phyloP scores from a whole-genome alignment of 2,329 filamentous ascomycete genomes.

The Colletotrichum sp. region DNA sequence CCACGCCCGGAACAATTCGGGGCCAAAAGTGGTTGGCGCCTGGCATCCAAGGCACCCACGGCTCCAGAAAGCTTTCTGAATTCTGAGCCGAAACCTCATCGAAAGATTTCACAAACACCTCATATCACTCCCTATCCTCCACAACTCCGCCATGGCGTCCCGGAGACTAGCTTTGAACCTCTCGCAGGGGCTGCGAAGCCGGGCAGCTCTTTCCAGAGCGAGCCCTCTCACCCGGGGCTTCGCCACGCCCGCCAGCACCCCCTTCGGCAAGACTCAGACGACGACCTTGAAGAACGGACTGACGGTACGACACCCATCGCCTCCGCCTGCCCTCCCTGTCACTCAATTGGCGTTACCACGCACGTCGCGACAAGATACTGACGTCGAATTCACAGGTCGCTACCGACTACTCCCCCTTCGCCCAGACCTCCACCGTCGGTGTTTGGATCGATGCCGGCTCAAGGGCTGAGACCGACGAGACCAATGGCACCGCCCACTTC shows the following conservation, averaged over 20 bases:
- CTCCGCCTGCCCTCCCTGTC: background rate
- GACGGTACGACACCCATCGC: slow-evolving; percentile 68
- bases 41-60: slow-evolving; percentile 45
- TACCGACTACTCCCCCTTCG: slow-evolving; percentile 97
- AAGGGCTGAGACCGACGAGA: slow-evolving; percentile 96
- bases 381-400: slow-evolving; percentile 71
- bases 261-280: slow-evolving; percentile 85
- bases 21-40: slow-evolving; percentile 38
- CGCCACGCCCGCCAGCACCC: slow-evolving; percentile 76
- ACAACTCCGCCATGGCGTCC: slow-evolving; percentile 82
- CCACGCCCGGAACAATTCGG: slow-evolving; percentile 42
- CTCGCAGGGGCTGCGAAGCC: slow-evolving; percentile 86
- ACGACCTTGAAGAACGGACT: slow-evolving; percentile 97
- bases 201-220: slow-evolving; percentile 81
- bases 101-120: slow-evolving; percentile 62
- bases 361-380: slow-evolving; percentile 27
- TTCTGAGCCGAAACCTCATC: slow-evolving; percentile 40
- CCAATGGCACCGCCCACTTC: slow-evolving; percentile 99
- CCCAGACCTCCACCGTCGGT: slow-evolving; percentile 96
- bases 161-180: slow-evolving; percentile 96
- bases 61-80: slow-evolving; percentile 49
- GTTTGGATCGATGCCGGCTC: slow-evolving; percentile 99
- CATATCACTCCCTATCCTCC: slow-evolving; percentile 54
- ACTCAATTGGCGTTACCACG: slow-evolving; percentile 41
- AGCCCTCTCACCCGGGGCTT: slow-evolving; percentile 83